These are phyloP conservation scores for Asterella californica DNA, from an alignment of 225 moss, liverwort and hornwort genomes.

Conservation along the genomic window DNA sequence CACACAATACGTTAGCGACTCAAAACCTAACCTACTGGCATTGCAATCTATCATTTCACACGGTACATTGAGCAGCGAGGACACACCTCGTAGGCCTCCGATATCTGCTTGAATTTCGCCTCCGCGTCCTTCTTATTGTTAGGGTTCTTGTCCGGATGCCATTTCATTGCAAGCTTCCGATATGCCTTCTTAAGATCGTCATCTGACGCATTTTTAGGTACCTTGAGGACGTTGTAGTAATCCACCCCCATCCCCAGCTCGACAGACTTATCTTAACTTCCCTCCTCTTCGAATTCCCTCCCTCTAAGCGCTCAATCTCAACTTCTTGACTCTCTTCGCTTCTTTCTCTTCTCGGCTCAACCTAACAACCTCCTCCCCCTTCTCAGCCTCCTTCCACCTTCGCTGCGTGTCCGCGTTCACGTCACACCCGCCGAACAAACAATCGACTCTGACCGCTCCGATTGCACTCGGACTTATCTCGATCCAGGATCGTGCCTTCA, in stretches of 20 bases:
- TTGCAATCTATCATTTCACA: neutral
- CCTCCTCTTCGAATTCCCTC: constrained; percentile 30
- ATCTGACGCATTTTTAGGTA: constrained; percentile 79
- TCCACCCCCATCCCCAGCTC: constrained; percentile 83
- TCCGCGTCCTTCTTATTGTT: constrained; percentile 99
- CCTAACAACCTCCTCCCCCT: constrained; percentile 6
- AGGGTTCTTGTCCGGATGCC: constrained; percentile 99
- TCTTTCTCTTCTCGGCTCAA: neutral
- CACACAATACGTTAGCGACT: neutral
- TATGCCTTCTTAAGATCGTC: constrained; percentile 99
- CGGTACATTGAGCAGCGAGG: neutral
- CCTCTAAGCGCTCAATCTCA: constrained; percentile 6
- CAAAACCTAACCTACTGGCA: neutral
- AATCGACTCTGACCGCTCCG: constrained; percentile 12
- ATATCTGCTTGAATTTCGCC: constrained; percentile 99
- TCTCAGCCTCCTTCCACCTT: neutral
- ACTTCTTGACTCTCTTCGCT: constrained; percentile 2
- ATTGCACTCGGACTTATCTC: neutral
- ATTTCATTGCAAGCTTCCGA: constrained; percentile 97
- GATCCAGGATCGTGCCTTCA: neutral
- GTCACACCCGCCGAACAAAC: neutral
- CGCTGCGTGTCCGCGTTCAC: neutral
- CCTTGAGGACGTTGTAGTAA: constrained; percentile 94
- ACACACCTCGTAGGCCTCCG: constrained; percentile 89
- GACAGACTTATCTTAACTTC: constrained; percentile 39